phyloP scores from a whole-genome alignment of 2,329 filamentous ascomycete species.

The Pseudocercospora fijiensis region DNA sequence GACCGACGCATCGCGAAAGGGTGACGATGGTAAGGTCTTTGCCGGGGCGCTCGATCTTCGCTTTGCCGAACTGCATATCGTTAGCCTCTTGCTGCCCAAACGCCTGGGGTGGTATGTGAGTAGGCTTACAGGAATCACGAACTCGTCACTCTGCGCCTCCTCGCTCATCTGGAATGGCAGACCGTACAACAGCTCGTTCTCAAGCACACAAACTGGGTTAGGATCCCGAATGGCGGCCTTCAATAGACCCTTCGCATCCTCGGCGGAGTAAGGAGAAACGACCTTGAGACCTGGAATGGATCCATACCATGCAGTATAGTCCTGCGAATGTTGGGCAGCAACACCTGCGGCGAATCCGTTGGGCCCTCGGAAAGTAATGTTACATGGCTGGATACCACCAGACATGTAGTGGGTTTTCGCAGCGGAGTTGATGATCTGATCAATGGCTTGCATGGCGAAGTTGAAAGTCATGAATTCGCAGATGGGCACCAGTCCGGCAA shows the following conservation, averaged over 20 bases:
- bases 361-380: constrained; percentile 98
- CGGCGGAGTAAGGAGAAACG: constrained; percentile 90
- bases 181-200: constrained; percentile 75
- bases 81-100: constrained; percentile 17
- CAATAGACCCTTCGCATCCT: constrained; percentile 96
- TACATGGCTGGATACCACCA: constrained; percentile 97
- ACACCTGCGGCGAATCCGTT: constrained; percentile 98
- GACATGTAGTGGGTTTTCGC: constrained; percentile 99
- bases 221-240: constrained; percentile 98
- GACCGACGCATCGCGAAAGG: constrained; percentile 91
- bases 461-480: constrained; percentile 99
- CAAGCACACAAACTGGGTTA: constrained; percentile 79
- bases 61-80: constrained; percentile 74
- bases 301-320: constrained; percentile 98
- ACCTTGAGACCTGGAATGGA: constrained; percentile 98
- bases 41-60: constrained; percentile 94
- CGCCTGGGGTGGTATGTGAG: constrained; percentile 1
- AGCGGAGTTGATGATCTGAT: constrained; percentile 98
- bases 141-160: constrained; percentile 92
- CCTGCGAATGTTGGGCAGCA: constrained; percentile 96
- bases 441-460: constrained; percentile 99
- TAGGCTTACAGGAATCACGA: constrained; percentile 71
- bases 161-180: constrained; percentile 96
- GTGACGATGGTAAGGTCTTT: constrained; percentile 96
- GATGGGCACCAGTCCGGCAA: constrained; percentile 90